Evolutionary conservation across 1,284 basidiomycete genomes (phyloP).

Genomic region (Sanguinoderma infundibulare): DNA sequence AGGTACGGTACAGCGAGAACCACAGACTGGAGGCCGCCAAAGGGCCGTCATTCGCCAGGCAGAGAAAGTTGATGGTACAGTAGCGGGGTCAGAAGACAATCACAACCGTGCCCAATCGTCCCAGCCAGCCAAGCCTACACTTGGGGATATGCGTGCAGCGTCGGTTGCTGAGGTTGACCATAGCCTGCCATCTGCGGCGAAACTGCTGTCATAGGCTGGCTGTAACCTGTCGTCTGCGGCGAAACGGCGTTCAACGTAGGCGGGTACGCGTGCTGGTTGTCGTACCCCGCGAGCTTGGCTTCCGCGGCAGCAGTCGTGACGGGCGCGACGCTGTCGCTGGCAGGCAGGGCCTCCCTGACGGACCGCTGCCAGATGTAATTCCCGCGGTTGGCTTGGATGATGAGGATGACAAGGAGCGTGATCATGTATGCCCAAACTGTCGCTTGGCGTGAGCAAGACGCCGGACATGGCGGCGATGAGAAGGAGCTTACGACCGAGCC

Average conservation of each 20-base stretch:
- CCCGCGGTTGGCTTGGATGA: conserved; percentile 24
- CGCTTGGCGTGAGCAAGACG: background rate
- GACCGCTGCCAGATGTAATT: conserved; percentile 22
- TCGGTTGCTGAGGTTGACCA: background rate
- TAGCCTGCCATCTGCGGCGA: conserved; percentile 14
- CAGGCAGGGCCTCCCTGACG: conserved; percentile 19
- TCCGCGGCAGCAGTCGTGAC: conserved; percentile 3
- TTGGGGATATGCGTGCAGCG: conserved; percentile 9
- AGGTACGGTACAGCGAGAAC: no score
- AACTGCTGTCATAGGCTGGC: background rate
- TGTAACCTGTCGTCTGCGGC: conserved; percentile 11
- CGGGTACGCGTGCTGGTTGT: conserved; percentile 19
- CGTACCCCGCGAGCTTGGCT: conserved; percentile 12
- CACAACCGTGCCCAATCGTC: background rate
- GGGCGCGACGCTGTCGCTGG: conserved; percentile 5
- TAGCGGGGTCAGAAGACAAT: no score
- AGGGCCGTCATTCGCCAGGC: background rate
- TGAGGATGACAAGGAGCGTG: conserved; percentile 20
- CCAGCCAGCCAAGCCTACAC: background rate
- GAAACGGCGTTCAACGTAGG: conserved; percentile 4
- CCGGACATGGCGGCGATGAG: background rate
- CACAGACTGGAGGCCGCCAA: no score
- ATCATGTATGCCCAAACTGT: conserved; percentile 20
- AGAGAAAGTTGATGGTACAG: no score
- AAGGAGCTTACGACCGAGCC: conserved; percentile 18